These are phyloP conservation scores for Pyrenochaeta sp. DNA, from an alignment of 2,329 filamentous ascomycete genomes.

Conservation along the genomic window DNA sequence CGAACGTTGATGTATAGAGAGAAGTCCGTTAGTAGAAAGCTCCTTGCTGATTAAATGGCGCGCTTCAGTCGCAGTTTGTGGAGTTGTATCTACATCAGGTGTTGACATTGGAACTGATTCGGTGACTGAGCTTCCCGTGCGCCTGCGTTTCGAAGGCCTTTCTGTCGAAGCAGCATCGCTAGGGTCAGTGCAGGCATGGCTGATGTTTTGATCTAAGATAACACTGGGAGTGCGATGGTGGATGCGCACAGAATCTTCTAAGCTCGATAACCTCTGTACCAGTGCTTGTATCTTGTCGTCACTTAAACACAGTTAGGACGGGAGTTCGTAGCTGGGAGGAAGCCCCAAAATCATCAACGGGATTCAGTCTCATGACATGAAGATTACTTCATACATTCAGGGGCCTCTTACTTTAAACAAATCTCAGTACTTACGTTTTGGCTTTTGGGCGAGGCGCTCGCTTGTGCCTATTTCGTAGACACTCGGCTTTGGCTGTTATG, in stretches of 20 bases:
- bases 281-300: conserved; percentile 43
- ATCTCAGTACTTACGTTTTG: conserved; percentile 28
- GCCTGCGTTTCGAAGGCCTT: conserved; percentile 29
- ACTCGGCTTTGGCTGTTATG: conserved; percentile 31
- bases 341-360: too few species aligned
- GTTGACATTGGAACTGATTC: conserved; percentile 12
- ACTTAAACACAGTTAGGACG: conserved; percentile 11
- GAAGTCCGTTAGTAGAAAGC: conserved; percentile 34
- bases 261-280: conserved; percentile 34
- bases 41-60: conserved; percentile 40
- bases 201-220: conserved; percentile 2
- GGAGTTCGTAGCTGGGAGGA: too few species aligned
- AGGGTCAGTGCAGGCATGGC: neutral
- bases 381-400: too few species aligned
- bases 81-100: conserved; percentile 25
- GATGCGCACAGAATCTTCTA: conserved; percentile 34
- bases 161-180: conserved; percentile 12
- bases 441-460: conserved; percentile 33
- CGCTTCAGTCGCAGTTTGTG: conserved; percentile 33
- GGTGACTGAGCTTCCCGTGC: conserved; percentile 25
- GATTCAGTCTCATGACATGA: too few species aligned
- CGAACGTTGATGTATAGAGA: conserved; percentile 36
- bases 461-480: conserved; percentile 43
- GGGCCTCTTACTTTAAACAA: neutral
- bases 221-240: conserved; percentile 13